phyloP scores from a whole-genome alignment of 495 filamentous ascomycete species.

The Ramalina intermedia region DNA sequence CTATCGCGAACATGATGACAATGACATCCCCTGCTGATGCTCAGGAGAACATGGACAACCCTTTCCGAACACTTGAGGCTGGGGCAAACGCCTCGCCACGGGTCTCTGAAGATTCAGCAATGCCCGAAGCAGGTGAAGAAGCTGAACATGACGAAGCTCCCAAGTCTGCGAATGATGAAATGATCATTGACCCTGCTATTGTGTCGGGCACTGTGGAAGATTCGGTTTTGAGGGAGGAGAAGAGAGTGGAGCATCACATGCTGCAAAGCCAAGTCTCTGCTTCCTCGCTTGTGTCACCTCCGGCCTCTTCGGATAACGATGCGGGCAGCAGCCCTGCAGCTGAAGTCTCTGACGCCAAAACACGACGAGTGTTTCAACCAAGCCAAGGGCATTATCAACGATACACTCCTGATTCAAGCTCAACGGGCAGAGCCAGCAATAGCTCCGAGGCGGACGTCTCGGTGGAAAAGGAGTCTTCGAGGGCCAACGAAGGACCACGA shows the following conservation, averaged over 20 bases:
- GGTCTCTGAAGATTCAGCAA: too few species aligned
- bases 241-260: too few species aligned
- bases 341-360: constrained; percentile 23
- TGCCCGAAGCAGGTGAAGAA: too few species aligned
- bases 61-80: too few species aligned
- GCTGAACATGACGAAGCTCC: too few species aligned
- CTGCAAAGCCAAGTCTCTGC: constrained; percentile 1
- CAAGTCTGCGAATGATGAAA: too few species aligned
- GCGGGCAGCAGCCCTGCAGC: constrained; percentile 20
- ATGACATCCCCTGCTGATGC: constrained; percentile 1
- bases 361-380: constrained; percentile 33
- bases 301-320: constrained; percentile 36
- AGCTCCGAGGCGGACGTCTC: constrained; percentile 13
- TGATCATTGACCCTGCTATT: background rate
- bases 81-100: too few species aligned
- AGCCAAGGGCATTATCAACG: constrained; percentile 26
- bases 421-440: constrained; percentile 17
- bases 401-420: constrained; percentile 26
- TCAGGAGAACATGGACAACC: background rate
- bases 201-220: background rate
- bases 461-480: constrained; percentile 19
- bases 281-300: constrained; percentile 35
- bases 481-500: constrained; percentile 16
- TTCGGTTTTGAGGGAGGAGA: too few species aligned
- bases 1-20: constrained; percentile 8